phyloP scores from a whole-genome alignment of 768 basidiomycete genomes.

The Strobilomyces echinocephalus region DNA sequence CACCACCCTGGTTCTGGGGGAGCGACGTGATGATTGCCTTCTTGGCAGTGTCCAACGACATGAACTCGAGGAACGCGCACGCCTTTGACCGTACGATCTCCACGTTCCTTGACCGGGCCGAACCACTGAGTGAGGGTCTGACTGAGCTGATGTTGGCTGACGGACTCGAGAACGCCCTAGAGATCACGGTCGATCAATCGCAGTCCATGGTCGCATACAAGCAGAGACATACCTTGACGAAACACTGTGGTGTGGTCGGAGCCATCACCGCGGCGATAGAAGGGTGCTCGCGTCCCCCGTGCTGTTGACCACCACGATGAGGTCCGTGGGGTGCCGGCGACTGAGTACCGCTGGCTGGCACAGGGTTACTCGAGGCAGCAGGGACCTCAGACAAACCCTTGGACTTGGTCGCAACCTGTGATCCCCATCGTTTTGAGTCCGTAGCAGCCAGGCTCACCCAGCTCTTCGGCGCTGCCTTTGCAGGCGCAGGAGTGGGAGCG shows the following conservation, averaged over 20 bases:
- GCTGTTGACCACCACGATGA: slow-evolving; percentile 32
- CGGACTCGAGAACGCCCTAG: slow-evolving; percentile 68
- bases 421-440: slow-evolving; percentile 80
- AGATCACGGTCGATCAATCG: slow-evolving; percentile 1
- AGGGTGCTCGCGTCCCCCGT: slow-evolving; percentile 41
- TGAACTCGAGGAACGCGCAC: slow-evolving; percentile 94
- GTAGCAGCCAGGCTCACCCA: slow-evolving; percentile 92
- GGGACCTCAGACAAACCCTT: slow-evolving; percentile 71
- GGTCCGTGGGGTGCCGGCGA: slow-evolving; percentile 30
- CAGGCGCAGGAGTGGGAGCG: slow-evolving; percentile 29
- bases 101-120: slow-evolving; percentile 77
- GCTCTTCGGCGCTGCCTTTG: slow-evolving; percentile 59
- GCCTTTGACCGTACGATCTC: slow-evolving; percentile 86
- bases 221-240: slow-evolving; percentile 70
- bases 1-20: slow-evolving; percentile 66
- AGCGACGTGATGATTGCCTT: slow-evolving; percentile 78
- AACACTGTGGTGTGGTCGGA: slow-evolving; percentile 74
- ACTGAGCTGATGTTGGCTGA: slow-evolving; percentile 49
- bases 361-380: slow-evolving; percentile 34
- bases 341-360: slow-evolving; percentile 38
- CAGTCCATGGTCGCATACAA: neutral
- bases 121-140: slow-evolving; percentile 56
- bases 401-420: slow-evolving; percentile 71
- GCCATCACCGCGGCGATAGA: slow-evolving; percentile 51
- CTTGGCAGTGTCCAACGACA: slow-evolving; percentile 69